Percentiles rank a stretch among this genome's conserved stretches.
Conservation (phyloP, 1,284 basidiomycete species). For the Phaffia rhodozyma region DNA sequence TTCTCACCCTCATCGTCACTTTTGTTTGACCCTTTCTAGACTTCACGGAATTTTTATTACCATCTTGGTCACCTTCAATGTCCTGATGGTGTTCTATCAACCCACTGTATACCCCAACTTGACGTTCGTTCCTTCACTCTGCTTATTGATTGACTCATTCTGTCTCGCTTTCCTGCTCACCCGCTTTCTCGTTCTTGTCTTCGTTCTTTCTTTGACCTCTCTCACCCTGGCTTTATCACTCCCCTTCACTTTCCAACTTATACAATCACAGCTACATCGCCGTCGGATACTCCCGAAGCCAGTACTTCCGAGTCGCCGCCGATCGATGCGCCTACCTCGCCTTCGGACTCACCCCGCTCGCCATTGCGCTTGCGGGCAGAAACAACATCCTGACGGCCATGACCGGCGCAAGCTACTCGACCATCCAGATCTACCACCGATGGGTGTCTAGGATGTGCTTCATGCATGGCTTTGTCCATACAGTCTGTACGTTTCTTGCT, state of each 20-base stretch:
- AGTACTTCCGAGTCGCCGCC: slow-evolving; percentile 19
- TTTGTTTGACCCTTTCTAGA: not conserved
- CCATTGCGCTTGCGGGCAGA: slow-evolving; percentile 30
- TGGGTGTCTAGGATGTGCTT: slow-evolving; percentile 29
- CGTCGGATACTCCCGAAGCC: not conserved
- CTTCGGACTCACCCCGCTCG: slow-evolving; percentile 26
- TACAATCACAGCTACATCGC: not conserved
- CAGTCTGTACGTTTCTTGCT: slow-evolving; percentile 13
- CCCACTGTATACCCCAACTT: not conserved
- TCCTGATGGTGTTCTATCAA: not conserved
- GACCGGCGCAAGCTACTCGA: slow-evolving; percentile 26
- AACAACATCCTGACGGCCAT: slow-evolving; percentile 28
- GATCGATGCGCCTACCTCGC: slow-evolving; percentile 24
- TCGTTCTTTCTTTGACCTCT: not conserved
- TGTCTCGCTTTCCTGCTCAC: not conserved
- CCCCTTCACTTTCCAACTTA: too few species aligned
- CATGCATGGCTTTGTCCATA: slow-evolving; percentile 26
- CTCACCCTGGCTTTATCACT: too few species aligned
- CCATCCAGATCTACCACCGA: slow-evolving; percentile 30
- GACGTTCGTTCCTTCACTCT: not conserved
- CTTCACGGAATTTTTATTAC: not conserved
- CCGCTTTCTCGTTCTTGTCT: not conserved
- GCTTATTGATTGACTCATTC: not conserved
- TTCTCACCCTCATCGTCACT: too few species aligned
- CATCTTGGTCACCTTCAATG: slow-evolving; percentile 1